Base-by-base conservation (phyloP, 495 filamentous ascomycete genomes). In the Niebla homalea region DNA sequence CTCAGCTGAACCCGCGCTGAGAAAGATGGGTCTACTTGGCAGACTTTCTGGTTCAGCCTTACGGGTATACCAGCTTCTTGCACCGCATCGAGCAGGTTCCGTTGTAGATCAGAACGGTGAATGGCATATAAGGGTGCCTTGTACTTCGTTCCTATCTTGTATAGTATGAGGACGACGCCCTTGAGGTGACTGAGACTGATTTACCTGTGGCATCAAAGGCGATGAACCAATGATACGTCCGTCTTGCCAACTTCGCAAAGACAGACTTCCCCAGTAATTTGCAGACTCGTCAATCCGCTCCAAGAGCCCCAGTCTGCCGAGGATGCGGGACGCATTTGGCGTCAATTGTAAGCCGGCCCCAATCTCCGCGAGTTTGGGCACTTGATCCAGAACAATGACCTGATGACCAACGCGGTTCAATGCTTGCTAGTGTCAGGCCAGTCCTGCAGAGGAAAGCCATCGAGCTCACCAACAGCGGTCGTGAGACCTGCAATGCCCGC, bases 281-380 rank as follows among this genome's bases (percentile, higher is more conserved):
- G 80, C 76, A 53, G 87, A 83, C 11, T 65, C 68, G 49, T 74
- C 74, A 59, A 89, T 88, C 22, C 74, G 69, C 25, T 74, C 69
- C 80, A 82, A 85, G 43, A 79, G 77, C 41, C 81, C 84, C 25
- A 84, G 69, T 11, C 74, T 62, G 60, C 86, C 80, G 22, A 89
- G 66, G 19, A 92, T 80, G 0, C 83, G 79, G 21, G 78, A 78
- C 70, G 89, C 84, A 52, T 92, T 89, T 1, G 84, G 84, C 4
- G 85, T 83, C 38, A 90, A 71, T 62, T 90, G 84, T 57, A 90
- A 87, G 23, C 85, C 85, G 6, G 84, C 85, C 43, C 87, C 87
- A 11, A 89, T 83, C 20, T 48, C 36, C 25, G 16, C 19, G 6
- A 67, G 64, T 54, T 67, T 63, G 4, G 62, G 60, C 1, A 64